Evolutionary conservation across 768 basidiomycete genomes (phyloP).

Genomic region (Tylopilus plumbeoviolaceoides): DNA sequence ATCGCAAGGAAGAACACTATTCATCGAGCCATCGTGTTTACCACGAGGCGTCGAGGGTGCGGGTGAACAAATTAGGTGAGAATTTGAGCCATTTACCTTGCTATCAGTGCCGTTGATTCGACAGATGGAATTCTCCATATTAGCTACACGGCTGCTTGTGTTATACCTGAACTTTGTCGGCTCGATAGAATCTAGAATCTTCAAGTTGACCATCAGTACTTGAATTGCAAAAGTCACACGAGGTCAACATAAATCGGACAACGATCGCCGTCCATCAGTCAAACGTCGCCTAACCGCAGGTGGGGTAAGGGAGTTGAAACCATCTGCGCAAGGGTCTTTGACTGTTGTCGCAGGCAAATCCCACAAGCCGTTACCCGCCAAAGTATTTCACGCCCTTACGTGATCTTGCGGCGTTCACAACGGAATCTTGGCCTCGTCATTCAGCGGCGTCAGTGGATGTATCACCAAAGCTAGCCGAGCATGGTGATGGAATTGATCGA

Average conservation of each 20-base stretch:
- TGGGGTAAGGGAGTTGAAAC: conserved; percentile 11
- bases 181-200: conserved; percentile 10
- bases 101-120: conserved; percentile 8
- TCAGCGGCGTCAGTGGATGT: background rate
- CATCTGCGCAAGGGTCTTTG: conserved; percentile 14
- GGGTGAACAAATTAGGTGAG: conserved; percentile 15
- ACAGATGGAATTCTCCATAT: background rate
- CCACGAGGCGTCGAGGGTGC: conserved; percentile 27
- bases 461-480: conserved; percentile 15
- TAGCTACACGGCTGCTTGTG: background rate
- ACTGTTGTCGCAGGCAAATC: conserved; percentile 9
- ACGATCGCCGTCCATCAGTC: conserved; percentile 16
- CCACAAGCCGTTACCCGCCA: conserved; percentile 7
- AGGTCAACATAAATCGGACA: conserved; percentile 14
- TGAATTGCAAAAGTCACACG: conserved; percentile 17
- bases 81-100: conserved; percentile 11
- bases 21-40: conserved; percentile 29
- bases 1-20: conserved; percentile 20
- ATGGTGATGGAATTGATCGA: conserved; percentile 9
- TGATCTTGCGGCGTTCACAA: conserved; percentile 1
- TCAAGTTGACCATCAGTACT: conserved; percentile 10
- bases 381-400: conserved; percentile 9
- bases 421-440: background rate
- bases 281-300: conserved; percentile 15
- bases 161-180: conserved; percentile 4